phyloP scores from a whole-genome alignment of 176 grass and related monocot species.

The Eremochloa ophiuroides region DNA sequence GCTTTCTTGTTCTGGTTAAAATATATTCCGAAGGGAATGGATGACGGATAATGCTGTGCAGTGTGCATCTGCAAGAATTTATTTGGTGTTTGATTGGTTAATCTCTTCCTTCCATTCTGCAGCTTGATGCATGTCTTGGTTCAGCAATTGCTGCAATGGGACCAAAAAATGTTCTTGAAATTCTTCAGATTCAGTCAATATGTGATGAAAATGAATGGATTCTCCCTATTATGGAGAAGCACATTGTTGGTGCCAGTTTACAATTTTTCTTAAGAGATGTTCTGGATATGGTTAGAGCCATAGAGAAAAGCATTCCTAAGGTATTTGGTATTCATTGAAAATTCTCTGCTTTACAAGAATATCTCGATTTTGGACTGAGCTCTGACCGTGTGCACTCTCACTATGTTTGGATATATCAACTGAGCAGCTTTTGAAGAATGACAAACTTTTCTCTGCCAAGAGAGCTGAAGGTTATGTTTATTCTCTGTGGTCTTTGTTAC shows the following conservation, averaged over 20 bases:
- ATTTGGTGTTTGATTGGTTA: background rate
- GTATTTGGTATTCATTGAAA: slow-evolving; percentile 35
- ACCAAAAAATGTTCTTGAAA: slow-evolving; percentile 70
- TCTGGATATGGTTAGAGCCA: slow-evolving; percentile 46
- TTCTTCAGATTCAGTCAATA: slow-evolving; percentile 67
- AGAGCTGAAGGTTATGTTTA: slow-evolving; percentile 83
- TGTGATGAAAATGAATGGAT: slow-evolving; percentile 79
- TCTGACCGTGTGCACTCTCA: slow-evolving; percentile 10
- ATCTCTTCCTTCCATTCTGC: slow-evolving; percentile 36
- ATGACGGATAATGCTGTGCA: background rate
- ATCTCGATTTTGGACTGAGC: slow-evolving; percentile 8
- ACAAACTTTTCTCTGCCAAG: slow-evolving; percentile 75
- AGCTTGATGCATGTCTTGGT: slow-evolving; percentile 87
- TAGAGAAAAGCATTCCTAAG: slow-evolving; percentile 72
- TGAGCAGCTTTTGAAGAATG: slow-evolving; percentile 65
- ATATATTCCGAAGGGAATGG: background rate
- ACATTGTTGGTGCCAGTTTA: slow-evolving; percentile 81
- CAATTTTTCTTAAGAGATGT: slow-evolving; percentile 80
- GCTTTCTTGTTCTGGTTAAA: background rate
- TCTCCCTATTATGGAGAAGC: slow-evolving; percentile 73
- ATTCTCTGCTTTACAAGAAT: background rate
- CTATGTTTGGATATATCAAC: slow-evolving; percentile 22
- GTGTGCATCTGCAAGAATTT: background rate
- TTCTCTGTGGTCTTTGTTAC: slow-evolving; percentile 89
- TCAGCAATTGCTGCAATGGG: slow-evolving; percentile 81